phyloP scores from a whole-genome alignment of 2,329 filamentous ascomycete genomes.

The Albifimbria verrucaria region DNA sequence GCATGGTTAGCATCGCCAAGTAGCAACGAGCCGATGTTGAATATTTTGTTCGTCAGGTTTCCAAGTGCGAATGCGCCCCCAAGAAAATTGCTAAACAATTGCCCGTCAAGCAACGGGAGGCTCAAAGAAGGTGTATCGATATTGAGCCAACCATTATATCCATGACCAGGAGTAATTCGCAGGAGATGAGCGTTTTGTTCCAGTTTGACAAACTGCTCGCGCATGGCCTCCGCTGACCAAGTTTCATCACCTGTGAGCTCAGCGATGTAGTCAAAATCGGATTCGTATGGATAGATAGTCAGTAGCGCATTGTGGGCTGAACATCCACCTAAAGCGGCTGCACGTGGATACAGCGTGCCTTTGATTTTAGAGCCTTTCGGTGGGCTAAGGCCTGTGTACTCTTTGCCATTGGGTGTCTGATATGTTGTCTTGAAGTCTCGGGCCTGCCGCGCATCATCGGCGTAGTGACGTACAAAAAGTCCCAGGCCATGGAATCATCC shows the following conservation, averaged over 20 bases:
- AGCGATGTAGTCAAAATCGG: slow-evolving; percentile 52
- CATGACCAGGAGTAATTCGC: slow-evolving; percentile 44
- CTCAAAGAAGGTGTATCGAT: slow-evolving; percentile 48
- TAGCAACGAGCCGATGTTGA: slow-evolving; percentile 32
- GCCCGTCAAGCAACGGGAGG: slow-evolving; percentile 47
- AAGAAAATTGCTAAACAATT: slow-evolving; percentile 42
- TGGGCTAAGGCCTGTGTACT: slow-evolving; percentile 50
- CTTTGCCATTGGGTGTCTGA: slow-evolving; percentile 41
- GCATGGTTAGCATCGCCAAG: slow-evolving; percentile 51
- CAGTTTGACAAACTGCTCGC: slow-evolving; percentile 49
- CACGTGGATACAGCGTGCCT: slow-evolving; percentile 57
- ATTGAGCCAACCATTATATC: slow-evolving; percentile 54
- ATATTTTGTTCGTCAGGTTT: slow-evolving; percentile 21
- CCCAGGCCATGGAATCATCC: slow-evolving; percentile 51
- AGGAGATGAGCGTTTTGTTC: slow-evolving; percentile 52
- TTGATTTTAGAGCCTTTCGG: slow-evolving; percentile 47
- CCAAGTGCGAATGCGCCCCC: slow-evolving; percentile 23
- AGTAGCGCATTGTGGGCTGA: slow-evolving; percentile 54
- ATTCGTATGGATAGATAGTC: slow-evolving; percentile 47
- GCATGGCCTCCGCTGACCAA: slow-evolving; percentile 56
- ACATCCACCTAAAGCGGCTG: slow-evolving; percentile 55
- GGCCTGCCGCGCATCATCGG: slow-evolving; percentile 44
- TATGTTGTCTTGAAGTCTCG: slow-evolving; percentile 56
- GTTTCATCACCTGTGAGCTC: slow-evolving; percentile 51
- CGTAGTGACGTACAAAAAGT: slow-evolving; percentile 59